Evolutionary conservation across 2,329 filamentous ascomycete genomes (phyloP).

Genomic region (Colletotrichum sp.): DNA sequence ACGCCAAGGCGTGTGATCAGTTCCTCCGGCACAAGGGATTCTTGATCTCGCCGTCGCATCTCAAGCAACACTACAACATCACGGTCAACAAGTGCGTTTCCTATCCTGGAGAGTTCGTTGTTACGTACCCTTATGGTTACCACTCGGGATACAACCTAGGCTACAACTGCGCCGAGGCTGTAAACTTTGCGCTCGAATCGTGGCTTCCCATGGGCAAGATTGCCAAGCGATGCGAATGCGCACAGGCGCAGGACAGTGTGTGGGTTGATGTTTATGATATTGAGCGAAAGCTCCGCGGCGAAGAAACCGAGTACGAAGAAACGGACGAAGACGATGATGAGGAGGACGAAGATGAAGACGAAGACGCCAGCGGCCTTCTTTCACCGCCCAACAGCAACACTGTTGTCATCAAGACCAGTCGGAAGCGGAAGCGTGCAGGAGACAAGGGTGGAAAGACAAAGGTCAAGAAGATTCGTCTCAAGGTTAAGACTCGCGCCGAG

Average conservation of each 20-base stretch:
- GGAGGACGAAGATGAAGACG: constrained; percentile 69
- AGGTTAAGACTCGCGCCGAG: constrained; percentile 72
- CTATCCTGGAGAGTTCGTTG: constrained; percentile 96
- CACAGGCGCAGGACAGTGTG: constrained; percentile 93
- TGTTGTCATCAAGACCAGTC: constrained; percentile 38
- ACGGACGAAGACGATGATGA: constrained; percentile 74
- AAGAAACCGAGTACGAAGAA: constrained; percentile 83
- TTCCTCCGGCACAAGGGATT: constrained; percentile 98
- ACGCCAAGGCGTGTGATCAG: constrained; percentile 94
- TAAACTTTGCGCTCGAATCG: constrained; percentile 95
- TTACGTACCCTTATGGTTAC: constrained; percentile 98
- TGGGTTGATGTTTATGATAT: constrained; percentile 98
- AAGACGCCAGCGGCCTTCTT: constrained; percentile 71
- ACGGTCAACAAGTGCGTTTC: constrained; percentile 96
- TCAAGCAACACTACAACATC: constrained; percentile 90
- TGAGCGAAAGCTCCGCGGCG: constrained; percentile 89
- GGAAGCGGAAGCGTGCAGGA: constrained; percentile 69
- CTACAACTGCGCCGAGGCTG: constrained; percentile 98
- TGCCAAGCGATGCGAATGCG: constrained; percentile 96
- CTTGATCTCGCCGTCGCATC: constrained; percentile 87
- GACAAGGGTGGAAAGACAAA: constrained; percentile 56
- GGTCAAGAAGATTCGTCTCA: constrained; percentile 80
- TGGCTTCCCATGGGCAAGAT: constrained; percentile 96
- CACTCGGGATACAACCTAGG: constrained; percentile 98
- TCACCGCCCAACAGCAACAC: constrained; percentile 66